These are phyloP conservation scores for Astrothelium macrocarpum DNA, from an alignment of 495 filamentous ascomycete species.

Conservation along the genomic window DNA sequence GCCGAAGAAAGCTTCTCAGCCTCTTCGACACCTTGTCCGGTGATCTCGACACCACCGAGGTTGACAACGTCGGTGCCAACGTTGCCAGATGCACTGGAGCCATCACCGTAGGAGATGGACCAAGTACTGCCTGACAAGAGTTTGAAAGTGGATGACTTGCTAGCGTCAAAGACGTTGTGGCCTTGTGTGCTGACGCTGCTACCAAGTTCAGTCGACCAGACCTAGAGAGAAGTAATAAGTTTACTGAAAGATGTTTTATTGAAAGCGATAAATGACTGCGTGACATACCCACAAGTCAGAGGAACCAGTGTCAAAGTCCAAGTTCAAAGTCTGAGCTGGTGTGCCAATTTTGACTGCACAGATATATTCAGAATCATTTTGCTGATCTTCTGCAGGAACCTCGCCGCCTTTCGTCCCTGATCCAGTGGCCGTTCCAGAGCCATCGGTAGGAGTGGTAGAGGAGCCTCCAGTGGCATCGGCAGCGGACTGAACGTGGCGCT, in stretches of 20 bases:
- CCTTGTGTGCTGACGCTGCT: not conserved
- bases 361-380: constrained; percentile 65
- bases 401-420: not conserved
- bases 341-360: constrained; percentile 59
- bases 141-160: constrained; percentile 55
- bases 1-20: constrained; percentile 53
- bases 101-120: constrained; percentile 68
- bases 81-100: constrained; percentile 56
- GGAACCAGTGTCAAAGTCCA: constrained; percentile 73
- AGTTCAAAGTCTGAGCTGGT: constrained; percentile 52
- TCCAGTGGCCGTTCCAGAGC: constrained; percentile 5
- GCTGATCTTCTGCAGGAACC: constrained; percentile 46
- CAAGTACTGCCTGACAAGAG: constrained; percentile 42
- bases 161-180: constrained; percentile 41
- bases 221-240: not conserved
- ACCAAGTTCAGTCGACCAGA: not conserved
- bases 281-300: constrained; percentile 61
- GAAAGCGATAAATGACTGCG: not conserved
- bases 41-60: constrained; percentile 58
- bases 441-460: constrained; percentile 2
- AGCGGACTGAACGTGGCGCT: constrained; percentile 30
- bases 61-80: constrained; percentile 62
- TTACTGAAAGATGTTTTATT: not conserved
- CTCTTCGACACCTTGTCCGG: constrained; percentile 60
- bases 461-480: not conserved